phyloP scores from a whole-genome alignment of 345 rosid genomes.

The Aurinia saxatilis region DNA sequence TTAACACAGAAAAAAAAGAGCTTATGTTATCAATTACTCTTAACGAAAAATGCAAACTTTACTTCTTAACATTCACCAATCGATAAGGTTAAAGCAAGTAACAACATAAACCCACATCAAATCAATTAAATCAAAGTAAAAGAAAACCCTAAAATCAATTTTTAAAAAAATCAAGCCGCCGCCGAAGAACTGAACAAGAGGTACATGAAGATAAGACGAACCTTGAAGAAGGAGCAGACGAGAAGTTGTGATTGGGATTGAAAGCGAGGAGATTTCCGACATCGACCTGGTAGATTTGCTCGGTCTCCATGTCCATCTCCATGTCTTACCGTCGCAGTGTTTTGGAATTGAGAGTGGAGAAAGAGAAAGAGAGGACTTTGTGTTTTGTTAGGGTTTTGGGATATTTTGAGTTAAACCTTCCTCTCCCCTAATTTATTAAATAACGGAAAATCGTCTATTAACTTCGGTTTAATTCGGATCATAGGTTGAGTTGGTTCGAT shows the following conservation, averaged over 20 bases:
- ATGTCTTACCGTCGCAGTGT: conserved; percentile 21
- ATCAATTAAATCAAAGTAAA: neutral
- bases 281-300: conserved; percentile 42
- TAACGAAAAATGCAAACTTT: conserved; percentile 6
- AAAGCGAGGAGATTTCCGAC: conserved; percentile 68
- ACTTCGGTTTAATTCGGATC: too few species aligned
- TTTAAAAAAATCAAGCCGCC: conserved; percentile 1
- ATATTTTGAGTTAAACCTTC: conserved; percentile 8
- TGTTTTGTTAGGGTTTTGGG: conserved; percentile 26
- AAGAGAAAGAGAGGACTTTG: neutral
- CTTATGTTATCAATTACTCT: too few species aligned
- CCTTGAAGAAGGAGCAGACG: conserved; percentile 61
- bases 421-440: conserved; percentile 6
- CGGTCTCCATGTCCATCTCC: conserved; percentile 21
- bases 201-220: conserved; percentile 11
- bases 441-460: neutral
- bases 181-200: neutral
- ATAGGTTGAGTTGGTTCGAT: too few species aligned
- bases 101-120: neutral
- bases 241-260: conserved; percentile 42
- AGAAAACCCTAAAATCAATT: neutral
- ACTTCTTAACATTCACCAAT: neutral
- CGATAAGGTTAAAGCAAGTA: neutral
- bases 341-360: neutral
- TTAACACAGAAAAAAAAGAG: too few species aligned